These are phyloP conservation scores for Cystobasidium pallidum DNA, from an alignment of 1,284 basidiomycete species.

Conservation along the genomic window DNA sequence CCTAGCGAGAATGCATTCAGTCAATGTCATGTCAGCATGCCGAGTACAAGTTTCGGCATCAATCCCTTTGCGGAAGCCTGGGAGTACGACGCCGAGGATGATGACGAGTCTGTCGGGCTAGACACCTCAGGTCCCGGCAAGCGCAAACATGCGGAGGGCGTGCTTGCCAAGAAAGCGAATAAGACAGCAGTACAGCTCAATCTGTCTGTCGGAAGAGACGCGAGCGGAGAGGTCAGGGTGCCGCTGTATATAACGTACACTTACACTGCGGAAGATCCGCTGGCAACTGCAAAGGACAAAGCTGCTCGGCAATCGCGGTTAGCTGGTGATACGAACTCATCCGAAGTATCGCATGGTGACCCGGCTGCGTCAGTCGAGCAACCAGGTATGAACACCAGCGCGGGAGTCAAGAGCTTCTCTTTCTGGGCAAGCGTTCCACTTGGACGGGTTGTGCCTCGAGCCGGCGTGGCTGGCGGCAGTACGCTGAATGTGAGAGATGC, in stretches of 20 bases:
- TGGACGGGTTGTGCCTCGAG: slow-evolving; percentile 62
- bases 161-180: slow-evolving; percentile 82
- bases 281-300: slow-evolving; percentile 50
- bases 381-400: slow-evolving; percentile 8
- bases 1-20: slow-evolving; percentile 1
- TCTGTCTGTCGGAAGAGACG: slow-evolving; percentile 74
- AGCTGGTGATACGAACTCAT: slow-evolving; percentile 56
- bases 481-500: neutral
- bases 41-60: slow-evolving; percentile 74
- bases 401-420: slow-evolving; percentile 79
- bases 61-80: slow-evolving; percentile 88
- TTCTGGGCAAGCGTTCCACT: slow-evolving; percentile 81
- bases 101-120: slow-evolving; percentile 62
- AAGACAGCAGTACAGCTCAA: slow-evolving; percentile 81
- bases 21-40: slow-evolving; percentile 64
- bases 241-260: slow-evolving; percentile 73
- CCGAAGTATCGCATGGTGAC: slow-evolving; percentile 58
- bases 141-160: slow-evolving; percentile 65
- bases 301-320: slow-evolving; percentile 62
- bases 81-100: slow-evolving; percentile 82
- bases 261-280: slow-evolving; percentile 78
- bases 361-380: neutral
- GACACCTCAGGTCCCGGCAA: slow-evolving; percentile 55
- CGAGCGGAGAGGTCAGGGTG: slow-evolving; percentile 73
- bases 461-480: slow-evolving; percentile 8